These are phyloP conservation scores for Carallia pectinifolia DNA, from an alignment of 345 rosid genomes.

Conservation along the genomic window DNA sequence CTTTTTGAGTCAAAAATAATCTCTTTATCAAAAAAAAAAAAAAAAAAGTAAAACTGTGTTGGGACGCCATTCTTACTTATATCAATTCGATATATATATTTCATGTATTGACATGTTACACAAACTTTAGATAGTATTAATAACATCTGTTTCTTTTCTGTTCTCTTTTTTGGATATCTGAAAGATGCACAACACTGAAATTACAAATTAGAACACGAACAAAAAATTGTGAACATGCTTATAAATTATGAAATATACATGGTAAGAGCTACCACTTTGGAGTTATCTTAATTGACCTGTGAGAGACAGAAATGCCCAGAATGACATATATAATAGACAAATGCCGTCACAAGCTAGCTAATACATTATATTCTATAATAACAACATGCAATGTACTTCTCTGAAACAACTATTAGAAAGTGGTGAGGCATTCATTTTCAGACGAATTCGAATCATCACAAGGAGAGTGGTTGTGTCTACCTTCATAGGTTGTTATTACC, in stretches of 20 bases:
- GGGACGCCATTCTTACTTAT: too few relatives aligned
- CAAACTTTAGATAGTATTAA: too few relatives aligned
- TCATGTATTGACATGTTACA: too few relatives aligned
- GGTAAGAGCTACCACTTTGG: not conserved
- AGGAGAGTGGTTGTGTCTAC: conserved; percentile 91
- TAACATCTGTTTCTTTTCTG: too few relatives aligned
- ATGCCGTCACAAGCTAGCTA: conserved; percentile 1
- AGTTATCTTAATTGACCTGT: not conserved
- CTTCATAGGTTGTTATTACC: conserved; percentile 99
- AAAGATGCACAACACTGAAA: too few relatives aligned
- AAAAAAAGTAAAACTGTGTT: too few relatives aligned
- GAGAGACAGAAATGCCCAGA: conserved; percentile 1
- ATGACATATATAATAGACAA: not conserved
- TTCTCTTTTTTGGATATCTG: too few relatives aligned
- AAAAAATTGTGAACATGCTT: not conserved
- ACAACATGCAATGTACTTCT: not conserved
- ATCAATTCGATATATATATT: too few relatives aligned
- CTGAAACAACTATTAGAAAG: conserved; percentile 37
- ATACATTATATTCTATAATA: conserved; percentile 9
- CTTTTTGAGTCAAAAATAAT: too few relatives aligned
- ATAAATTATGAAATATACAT: not conserved
- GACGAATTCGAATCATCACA: conserved; percentile 80
- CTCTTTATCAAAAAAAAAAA: too few relatives aligned
- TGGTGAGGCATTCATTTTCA: conserved; percentile 64
- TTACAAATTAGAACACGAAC: not conserved